These are phyloP conservation scores for Hagleromyces aurorensis DNA, from an alignment of 805 yeast species.

Conservation along the genomic window DNA sequence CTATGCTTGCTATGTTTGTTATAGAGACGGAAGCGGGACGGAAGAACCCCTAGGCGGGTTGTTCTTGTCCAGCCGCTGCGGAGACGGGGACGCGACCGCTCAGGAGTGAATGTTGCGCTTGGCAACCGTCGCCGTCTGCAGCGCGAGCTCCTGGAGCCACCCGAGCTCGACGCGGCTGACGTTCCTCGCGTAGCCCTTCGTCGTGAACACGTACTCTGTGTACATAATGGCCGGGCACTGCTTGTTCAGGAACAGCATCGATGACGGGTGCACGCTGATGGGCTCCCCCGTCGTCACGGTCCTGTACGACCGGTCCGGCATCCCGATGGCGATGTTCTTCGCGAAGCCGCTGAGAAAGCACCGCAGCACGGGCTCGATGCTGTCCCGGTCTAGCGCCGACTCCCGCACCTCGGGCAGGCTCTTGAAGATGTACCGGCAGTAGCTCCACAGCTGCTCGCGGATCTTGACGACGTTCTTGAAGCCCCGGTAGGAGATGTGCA, in stretches of 20 bases:
- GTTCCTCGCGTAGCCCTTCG: slow-evolving; percentile 85
- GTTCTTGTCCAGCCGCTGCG: too few relatives aligned
- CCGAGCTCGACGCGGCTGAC: slow-evolving; percentile 74
- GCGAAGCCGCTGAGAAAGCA: slow-evolving; percentile 78
- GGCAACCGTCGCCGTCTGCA: slow-evolving; percentile 10
- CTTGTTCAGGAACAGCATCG: slow-evolving; percentile 68
- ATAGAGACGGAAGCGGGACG: background rate
- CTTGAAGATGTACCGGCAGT: slow-evolving; percentile 15
- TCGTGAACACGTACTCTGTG: slow-evolving; percentile 87
- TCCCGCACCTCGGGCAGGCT: slow-evolving; percentile 4
- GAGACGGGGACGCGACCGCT: too few relatives aligned
- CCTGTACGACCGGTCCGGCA: slow-evolving; percentile 89
- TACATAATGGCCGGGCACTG: slow-evolving; percentile 85
- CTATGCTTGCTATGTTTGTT: too few relatives aligned
- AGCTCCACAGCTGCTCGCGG: slow-evolving; percentile 52
- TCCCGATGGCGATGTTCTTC: slow-evolving; percentile 86
- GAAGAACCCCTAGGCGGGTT: too few relatives aligned
- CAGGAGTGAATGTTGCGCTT: too few relatives aligned
- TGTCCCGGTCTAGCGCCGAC: slow-evolving; percentile 24
- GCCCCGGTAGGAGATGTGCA: slow-evolving; percentile 70
- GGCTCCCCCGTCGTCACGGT: slow-evolving; percentile 80
- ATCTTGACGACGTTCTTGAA: slow-evolving; percentile 71
- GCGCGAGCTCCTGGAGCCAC: slow-evolving; percentile 78
- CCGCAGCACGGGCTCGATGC: slow-evolving; percentile 49
- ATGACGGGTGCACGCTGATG: slow-evolving; percentile 85